Percentiles rank a stretch among this genome's conserved stretches.
Conservation (phyloP, 352 stramenopile species). For the Globisporangium nagaii region DNA sequence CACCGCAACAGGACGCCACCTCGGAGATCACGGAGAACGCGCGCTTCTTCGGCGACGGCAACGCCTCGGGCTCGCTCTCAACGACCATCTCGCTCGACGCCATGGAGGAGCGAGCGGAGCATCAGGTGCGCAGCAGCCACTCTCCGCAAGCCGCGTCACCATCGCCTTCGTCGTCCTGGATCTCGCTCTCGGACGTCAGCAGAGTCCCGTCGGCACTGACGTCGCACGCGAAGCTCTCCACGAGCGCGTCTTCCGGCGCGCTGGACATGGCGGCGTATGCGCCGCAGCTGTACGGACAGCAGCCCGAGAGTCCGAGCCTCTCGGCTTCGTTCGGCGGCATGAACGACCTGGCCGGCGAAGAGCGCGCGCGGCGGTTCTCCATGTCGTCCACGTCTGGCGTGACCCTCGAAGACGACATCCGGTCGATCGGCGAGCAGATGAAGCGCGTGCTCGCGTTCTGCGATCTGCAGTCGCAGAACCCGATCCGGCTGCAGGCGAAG, state of each 20-base stretch:
- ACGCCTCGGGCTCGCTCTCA: neutral
- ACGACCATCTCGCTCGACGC: neutral
- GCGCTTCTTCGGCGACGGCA: neutral
- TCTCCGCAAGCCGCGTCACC: neutral
- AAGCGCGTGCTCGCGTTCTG: slow-evolving; percentile 77
- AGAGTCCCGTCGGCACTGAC: neutral
- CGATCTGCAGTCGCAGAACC: slow-evolving; percentile 64
- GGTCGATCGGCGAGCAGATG: slow-evolving; percentile 74
- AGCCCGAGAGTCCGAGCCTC: neutral
- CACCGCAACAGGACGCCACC: neutral
- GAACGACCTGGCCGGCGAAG: neutral
- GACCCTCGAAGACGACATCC: slow-evolving; percentile 72
- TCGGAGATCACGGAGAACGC: neutral
- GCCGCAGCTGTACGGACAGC: neutral
- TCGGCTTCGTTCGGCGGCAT: slow-evolving; percentile 2
- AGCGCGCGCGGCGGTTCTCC: slow-evolving; percentile 27
- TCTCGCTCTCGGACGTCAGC: slow-evolving; percentile 13
- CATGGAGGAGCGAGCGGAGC: neutral
- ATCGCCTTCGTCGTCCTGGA: slow-evolving; percentile 10
- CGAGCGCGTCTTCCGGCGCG: slow-evolving; percentile 2
- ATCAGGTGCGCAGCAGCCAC: neutral
- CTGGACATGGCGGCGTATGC: slow-evolving; percentile 11
- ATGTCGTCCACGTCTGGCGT: slow-evolving; percentile 39
- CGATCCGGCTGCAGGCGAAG: slow-evolving; percentile 66
- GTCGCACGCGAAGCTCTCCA: neutral